These are phyloP conservation scores for Colletotrichum filicis DNA, from an alignment of 2,329 filamentous ascomycete species.

Conservation along the genomic window DNA sequence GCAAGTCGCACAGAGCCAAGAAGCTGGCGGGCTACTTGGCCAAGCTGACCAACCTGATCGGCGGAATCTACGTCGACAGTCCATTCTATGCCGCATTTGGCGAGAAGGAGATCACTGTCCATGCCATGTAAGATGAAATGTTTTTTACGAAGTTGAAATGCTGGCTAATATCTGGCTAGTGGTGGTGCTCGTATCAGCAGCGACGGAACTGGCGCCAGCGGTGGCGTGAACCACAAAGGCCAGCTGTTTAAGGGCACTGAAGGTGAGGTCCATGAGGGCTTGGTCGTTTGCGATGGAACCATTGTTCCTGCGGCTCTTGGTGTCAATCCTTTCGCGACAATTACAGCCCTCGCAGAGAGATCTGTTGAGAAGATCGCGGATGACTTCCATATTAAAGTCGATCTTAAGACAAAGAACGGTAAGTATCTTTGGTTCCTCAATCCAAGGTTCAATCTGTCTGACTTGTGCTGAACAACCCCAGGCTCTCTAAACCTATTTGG, in stretches of 20 bases:
- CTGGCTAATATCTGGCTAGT: neutral
- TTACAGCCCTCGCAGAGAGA: constrained; percentile 74
- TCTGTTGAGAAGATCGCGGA: constrained; percentile 63
- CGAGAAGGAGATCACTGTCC: constrained; percentile 71
- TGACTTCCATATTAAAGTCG: constrained; percentile 54
- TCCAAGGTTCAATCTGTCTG: too few species aligned
- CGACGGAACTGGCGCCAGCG: constrained; percentile 65
- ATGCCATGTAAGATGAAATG: constrained; percentile 63
- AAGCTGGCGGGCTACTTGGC: constrained; percentile 63
- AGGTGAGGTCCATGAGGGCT: constrained; percentile 62
- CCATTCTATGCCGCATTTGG: constrained; percentile 66
- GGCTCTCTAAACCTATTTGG: constrained; percentile 66
- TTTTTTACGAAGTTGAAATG: neutral
- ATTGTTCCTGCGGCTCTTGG: constrained; percentile 71
- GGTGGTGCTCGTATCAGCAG: constrained; percentile 71
- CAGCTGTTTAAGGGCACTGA: constrained; percentile 66
- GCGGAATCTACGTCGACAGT: constrained; percentile 68
- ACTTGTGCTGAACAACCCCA: too few species aligned
- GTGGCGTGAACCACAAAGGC: constrained; percentile 71
- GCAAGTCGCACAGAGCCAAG: constrained; percentile 64
- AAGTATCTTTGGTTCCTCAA: neutral
- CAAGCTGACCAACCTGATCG: constrained; percentile 65
- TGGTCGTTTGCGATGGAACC: constrained; percentile 71
- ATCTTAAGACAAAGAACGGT: constrained; percentile 52
- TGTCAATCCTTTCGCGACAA: constrained; percentile 76